Percentiles rank a stretch among this genome's conserved stretches.
These are phyloP conservation scores for Ostreobium quekettii DNA, from an alignment of 139 green algal genomes.

Conservation along the genomic window DNA sequence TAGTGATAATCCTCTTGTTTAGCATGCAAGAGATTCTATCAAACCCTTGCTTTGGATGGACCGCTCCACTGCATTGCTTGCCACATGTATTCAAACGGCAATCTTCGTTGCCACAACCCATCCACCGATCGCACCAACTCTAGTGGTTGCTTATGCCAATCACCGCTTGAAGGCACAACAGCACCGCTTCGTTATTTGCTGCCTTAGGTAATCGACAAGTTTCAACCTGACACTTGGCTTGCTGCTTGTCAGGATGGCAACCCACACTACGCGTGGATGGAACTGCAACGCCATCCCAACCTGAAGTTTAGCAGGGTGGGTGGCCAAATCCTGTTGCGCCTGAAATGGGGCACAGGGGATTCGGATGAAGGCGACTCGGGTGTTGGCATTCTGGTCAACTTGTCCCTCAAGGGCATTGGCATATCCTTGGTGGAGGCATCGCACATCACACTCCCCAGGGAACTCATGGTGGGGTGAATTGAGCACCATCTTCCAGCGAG, in stretches of 20 bases:
- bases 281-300: slow-evolving; percentile 16
- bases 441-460: slow-evolving; percentile 20
- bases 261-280: slow-evolving; percentile 38
- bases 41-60: too few species aligned
- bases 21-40: too few species aligned
- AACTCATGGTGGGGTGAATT: slow-evolving; percentile 29
- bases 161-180: too few species aligned
- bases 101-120: too few species aligned
- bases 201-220: background rate
- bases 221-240: background rate
- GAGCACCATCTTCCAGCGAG: too few species aligned
- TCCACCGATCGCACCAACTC: too few species aligned
- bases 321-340: slow-evolving; percentile 30
- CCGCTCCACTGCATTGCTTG: too few species aligned
- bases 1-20: too few species aligned
- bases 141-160: too few species aligned
- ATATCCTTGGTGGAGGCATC: slow-evolving; percentile 31
- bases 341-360: slow-evolving; percentile 30
- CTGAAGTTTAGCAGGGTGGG: background rate
- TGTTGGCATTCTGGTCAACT: slow-evolving; percentile 18
- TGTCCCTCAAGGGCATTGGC: slow-evolving; percentile 33
- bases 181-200: too few species aligned
- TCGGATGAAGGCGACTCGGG: slow-evolving; percentile 2
- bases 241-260: slow-evolving; percentile 21
- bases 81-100: too few species aligned